Evolutionary conservation across 495 filamentous ascomycete genomes (phyloP).

Genomic region (Amniculicola lignicola): DNA sequence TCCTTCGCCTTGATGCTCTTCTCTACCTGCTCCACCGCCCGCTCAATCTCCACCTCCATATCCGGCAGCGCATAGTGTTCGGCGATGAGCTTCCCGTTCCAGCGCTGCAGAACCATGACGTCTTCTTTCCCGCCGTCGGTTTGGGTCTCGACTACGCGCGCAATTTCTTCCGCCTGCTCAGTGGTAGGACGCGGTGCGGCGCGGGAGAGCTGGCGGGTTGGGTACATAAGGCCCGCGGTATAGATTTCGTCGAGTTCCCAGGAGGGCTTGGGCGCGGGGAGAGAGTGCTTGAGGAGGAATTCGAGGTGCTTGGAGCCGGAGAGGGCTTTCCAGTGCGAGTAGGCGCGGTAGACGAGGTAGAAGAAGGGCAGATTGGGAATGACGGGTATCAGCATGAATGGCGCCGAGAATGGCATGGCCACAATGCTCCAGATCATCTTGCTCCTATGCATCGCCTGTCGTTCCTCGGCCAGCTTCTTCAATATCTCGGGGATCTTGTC

Average conservation of each 20-base stretch:
- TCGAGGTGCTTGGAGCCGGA: constrained; percentile 81
- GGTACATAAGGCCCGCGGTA: constrained; percentile 41
- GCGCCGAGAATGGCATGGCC: constrained; percentile 78
- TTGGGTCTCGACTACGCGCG: constrained; percentile 58
- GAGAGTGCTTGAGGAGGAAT: constrained; percentile 68
- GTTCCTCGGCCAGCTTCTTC: constrained; percentile 67
- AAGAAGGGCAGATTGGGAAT: constrained; percentile 97
- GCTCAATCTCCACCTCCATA: constrained; percentile 81
- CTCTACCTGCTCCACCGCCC: constrained; percentile 85
- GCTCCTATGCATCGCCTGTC: constrained; percentile 70
- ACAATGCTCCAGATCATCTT: constrained; percentile 76
- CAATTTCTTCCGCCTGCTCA: constrained; percentile 51
- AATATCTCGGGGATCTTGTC: constrained; percentile 61
- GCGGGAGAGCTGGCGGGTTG: constrained; percentile 36
- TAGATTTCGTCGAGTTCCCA: constrained; percentile 71
- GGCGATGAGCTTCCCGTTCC: constrained; percentile 47
- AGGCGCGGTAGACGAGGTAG: constrained; percentile 80
- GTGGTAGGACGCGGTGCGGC: constrained; percentile 32
- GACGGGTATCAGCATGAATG: constrained; percentile 76
- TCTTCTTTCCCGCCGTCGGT: constrained; percentile 39
- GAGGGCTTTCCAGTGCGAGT: constrained; percentile 71
- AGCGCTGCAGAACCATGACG: constrained; percentile 43
- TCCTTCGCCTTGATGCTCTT: constrained; percentile 44
- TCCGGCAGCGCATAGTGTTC: constrained; percentile 59
- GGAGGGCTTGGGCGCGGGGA: constrained; percentile 62